Base-by-base conservation (phyloP, 495 filamentous ascomycete genomes). In the Penicillium ochrochloron region DNA sequence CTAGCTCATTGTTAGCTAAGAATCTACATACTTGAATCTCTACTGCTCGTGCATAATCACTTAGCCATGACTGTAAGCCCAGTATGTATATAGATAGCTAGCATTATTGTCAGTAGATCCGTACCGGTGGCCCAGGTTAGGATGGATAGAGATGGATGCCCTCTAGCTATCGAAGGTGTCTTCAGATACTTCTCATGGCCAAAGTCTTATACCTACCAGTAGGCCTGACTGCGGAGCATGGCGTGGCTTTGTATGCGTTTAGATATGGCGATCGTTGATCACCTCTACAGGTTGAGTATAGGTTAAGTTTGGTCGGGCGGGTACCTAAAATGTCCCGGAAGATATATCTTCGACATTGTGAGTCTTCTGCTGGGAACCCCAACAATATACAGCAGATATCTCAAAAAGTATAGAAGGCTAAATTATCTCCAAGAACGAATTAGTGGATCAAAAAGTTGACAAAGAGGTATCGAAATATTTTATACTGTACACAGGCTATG, bases 401-500 rank as follows among this genome's bases (percentile, higher is more conserved):
- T 15, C 37, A 17, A 17, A 41, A 14, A 12, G 35, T 1, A 12
- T 14, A 14, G 1, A 37, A 37, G 4, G 1, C 37, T 41, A 41
- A 15, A 41, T 5, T 41, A 41, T 17, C 12, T 11, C 10, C 33
- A 19, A 29, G 5, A 31, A 31, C 35, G 33, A 19, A 42, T n/a
- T 12, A 10, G 56, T 33, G 9, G 4, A 15, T 42, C 7, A 42
- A 39, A 5, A n/a, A 21, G 14, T 41, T 31, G 29, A 48, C 50
- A 50, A 15, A 56, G 11, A 62, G 60, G 51, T 46, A 48, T 62
- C 50, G 34, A 54, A 63, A 67, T 63, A 60, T 69, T 73, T 71
- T 69, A 70, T 75, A 75, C 68, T 73, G 60, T 75, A 73, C 70
- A 74, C 48, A 67, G 66, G 68, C 70, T 73, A 73, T 75, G 64